phyloP scores from a whole-genome alignment of 2,329 filamentous ascomycete species.

The Stemphylium beticola region DNA sequence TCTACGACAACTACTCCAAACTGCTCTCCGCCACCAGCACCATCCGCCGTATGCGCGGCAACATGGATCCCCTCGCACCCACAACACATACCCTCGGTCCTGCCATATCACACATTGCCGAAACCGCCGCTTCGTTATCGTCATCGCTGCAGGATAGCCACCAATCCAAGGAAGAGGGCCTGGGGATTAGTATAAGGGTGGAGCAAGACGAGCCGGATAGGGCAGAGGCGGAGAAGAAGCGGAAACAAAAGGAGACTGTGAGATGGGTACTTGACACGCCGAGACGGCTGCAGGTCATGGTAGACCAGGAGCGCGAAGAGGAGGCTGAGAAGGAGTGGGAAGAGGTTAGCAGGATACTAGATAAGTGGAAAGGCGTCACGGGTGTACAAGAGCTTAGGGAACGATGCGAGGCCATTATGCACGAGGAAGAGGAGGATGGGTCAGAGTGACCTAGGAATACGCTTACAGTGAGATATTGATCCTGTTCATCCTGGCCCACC shows the following conservation, averaged over 20 bases:
- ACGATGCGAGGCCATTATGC: conserved; percentile 46
- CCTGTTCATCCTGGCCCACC: neutral
- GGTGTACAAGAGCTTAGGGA: conserved; percentile 51
- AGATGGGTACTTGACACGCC: conserved; percentile 68
- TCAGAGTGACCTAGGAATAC: conserved; percentile 27
- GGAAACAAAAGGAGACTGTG: conserved; percentile 62
- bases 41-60: conserved; percentile 84
- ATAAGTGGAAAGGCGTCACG: conserved; percentile 53
- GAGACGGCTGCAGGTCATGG: conserved; percentile 62
- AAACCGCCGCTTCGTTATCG: conserved; percentile 57
- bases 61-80: conserved; percentile 79
- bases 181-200: conserved; percentile 34
- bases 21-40: conserved; percentile 96
- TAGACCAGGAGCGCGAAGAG: conserved; percentile 64
- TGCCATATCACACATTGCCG: conserved; percentile 76
- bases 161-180: conserved; percentile 26
- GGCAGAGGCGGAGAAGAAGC: conserved; percentile 40
- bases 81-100: conserved; percentile 75
- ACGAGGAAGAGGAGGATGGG: conserved; percentile 32
- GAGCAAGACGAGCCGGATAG: conserved; percentile 26
- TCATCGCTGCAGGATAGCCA: conserved; percentile 43
- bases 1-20: conserved; percentile 99
- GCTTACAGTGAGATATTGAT: neutral
- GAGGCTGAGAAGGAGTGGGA: conserved; percentile 64
- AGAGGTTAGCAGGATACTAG: conserved; percentile 48